phyloP scores from a whole-genome alignment of 768 basidiomycete species.

The Pholiota conissans region DNA sequence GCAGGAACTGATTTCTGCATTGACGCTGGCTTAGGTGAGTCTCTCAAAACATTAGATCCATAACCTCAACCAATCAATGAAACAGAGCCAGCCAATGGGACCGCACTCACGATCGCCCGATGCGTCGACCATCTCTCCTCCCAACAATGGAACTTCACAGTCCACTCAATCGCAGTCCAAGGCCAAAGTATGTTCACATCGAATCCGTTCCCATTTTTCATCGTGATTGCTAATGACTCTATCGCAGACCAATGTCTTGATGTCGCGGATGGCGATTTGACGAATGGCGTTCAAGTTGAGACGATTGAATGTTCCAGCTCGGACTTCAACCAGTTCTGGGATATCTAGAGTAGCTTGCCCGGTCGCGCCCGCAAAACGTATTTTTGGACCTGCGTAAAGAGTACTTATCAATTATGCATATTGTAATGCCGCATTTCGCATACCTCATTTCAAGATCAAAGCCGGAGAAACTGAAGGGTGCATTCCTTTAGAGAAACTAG shows the following conservation, averaged over 20 bases:
- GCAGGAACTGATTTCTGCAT: slow-evolving; percentile 9
- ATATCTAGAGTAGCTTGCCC: background rate
- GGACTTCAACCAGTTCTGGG: slow-evolving; percentile 7
- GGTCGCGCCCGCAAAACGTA: no score
- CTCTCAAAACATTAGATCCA: background rate
- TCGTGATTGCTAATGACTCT: background rate
- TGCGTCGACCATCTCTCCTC: slow-evolving; percentile 8
- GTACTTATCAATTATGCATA: no score
- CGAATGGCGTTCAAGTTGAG: slow-evolving; percentile 6
- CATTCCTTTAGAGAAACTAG: no score
- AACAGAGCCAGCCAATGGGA: slow-evolving; percentile 1
- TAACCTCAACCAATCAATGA: background rate
- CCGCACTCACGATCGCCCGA: slow-evolving; percentile 9
- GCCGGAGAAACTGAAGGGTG: no score
- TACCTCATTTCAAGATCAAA: no score
- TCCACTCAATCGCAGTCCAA: background rate
- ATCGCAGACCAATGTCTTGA: slow-evolving; percentile 1
- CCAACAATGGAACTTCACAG: slow-evolving; percentile 5
- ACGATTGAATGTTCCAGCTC: slow-evolving; percentile 3
- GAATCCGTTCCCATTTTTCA: background rate
- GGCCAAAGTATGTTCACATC: background rate
- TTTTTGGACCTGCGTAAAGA: no score
- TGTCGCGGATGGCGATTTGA: slow-evolving; percentile 5
- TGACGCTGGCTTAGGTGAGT: slow-evolving; percentile 5
- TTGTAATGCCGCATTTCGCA: no score